Percentiles rank a stretch among this genome's conserved stretches.
Conservation (phyloP, 2,329 filamentous ascomycete genomes). For the Fusarium penzigii region DNA sequence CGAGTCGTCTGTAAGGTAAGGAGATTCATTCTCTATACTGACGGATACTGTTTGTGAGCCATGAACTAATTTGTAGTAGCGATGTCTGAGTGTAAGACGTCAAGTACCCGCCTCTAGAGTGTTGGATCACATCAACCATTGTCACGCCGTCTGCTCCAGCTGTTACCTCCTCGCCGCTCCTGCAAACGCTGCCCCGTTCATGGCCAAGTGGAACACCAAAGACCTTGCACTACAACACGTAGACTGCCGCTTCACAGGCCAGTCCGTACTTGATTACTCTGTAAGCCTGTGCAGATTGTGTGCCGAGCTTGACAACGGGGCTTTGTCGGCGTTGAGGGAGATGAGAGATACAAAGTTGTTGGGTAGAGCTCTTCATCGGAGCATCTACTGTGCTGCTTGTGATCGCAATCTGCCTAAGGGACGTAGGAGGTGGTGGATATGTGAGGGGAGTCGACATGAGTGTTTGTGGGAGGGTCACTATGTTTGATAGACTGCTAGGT, state of each 20-base stretch:
- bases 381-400: conserved; percentile 10
- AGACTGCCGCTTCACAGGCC: not conserved
- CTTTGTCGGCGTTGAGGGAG: not conserved
- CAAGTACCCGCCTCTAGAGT: conserved; percentile 1
- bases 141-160: conserved; percentile 9
- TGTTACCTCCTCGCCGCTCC: conserved; percentile 2
- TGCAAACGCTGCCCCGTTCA: conserved; percentile 1
- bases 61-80: not conserved
- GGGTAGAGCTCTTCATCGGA: not conserved
- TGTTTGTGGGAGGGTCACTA: conserved; percentile 16
- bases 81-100: not conserved
- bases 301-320: not conserved
- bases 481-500: not conserved
- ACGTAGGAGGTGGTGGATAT: conserved; percentile 13
- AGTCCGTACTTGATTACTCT: not conserved
- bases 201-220: conserved; percentile 13
- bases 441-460: conserved; percentile 8
- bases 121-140: conserved; percentile 7
- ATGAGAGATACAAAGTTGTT: conserved; percentile 5
- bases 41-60: not conserved
- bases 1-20: conserved; percentile 12
- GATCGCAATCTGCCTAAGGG: conserved; percentile 1
- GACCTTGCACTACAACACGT: conserved; percentile 13
- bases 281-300: conserved; percentile 3
- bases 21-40: accelerated